A percentile compares a stretch with the other conserved stretches of the same genome.
phyloP scores from a whole-genome alignment of 2,329 filamentous ascomycete species.

The Venturia pyrina region DNA sequence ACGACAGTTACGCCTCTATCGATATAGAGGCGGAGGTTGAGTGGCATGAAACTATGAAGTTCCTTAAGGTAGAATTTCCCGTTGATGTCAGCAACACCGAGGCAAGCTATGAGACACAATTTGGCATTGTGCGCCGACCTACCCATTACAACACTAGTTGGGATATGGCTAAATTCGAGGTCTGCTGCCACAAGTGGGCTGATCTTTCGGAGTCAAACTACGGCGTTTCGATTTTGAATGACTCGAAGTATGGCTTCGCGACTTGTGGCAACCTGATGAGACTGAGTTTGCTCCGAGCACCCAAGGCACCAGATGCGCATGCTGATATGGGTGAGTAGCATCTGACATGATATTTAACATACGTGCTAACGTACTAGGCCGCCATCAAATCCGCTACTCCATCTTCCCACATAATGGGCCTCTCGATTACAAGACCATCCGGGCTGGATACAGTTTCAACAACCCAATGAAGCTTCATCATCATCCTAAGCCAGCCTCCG shows the following conservation, averaged over 20 bases:
- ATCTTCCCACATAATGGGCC: conserved; percentile 74
- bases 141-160: conserved; percentile 98
- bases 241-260: conserved; percentile 93
- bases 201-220: conserved; percentile 82
- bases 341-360: neutral
- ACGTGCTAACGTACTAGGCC: conserved; percentile 27
- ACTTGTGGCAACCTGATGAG: conserved; percentile 85
- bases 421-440: conserved; percentile 63
- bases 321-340: conserved; percentile 67
- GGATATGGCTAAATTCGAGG: conserved; percentile 98
- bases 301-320: conserved; percentile 86
- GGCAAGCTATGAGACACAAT: conserved; percentile 91
- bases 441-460: conserved; percentile 84
- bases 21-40: conserved; percentile 82
- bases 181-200: conserved; percentile 90
- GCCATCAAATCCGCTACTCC: conserved; percentile 78
- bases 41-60: conserved; percentile 95
- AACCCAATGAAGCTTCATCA: conserved; percentile 57
- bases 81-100: conserved; percentile 85
- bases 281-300: conserved; percentile 71
- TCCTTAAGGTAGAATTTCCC: conserved; percentile 97
- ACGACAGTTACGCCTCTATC: conserved; percentile 50
- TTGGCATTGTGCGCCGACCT: conserved; percentile 75
- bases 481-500: conserved; percentile 19
- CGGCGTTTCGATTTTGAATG: conserved; percentile 86